Percentiles rank a stretch among this genome's conserved stretches.
Conservation (phyloP, 2,329 filamentous ascomycete species). For the Dryadomyces quercivorus region DNA sequence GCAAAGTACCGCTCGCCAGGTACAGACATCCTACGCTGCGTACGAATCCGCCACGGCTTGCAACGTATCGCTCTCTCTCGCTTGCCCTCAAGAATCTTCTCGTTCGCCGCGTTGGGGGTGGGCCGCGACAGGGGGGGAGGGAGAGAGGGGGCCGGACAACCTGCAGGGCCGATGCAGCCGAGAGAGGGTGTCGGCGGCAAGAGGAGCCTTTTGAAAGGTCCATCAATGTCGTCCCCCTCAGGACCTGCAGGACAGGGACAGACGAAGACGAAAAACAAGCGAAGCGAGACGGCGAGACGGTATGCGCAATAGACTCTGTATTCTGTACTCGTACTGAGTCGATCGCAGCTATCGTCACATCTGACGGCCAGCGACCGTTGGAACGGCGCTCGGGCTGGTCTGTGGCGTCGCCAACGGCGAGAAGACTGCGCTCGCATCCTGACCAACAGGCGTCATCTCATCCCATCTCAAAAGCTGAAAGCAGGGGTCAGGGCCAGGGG, state of each 20-base stretch:
- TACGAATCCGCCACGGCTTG: no score
- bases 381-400: background rate
- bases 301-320: no score
- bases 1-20: no score
- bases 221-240: slow-evolving; percentile 2
- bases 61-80: no score
- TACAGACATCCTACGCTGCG: no score
- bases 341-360: background rate
- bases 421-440: no score
- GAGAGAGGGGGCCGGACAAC: background rate
- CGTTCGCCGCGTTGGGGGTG: no score
- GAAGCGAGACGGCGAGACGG: no score
- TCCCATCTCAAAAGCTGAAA: slow-evolving; percentile 1
- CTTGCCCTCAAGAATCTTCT: no score
- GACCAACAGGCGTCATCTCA: background rate
- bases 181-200: slow-evolving; percentile 23
- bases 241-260: slow-evolving; percentile 1
- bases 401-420: no score
- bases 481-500: background rate
- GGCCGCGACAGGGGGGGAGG: background rate
- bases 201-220: slow-evolving; percentile 29
- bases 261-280: background rate
- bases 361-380: background rate
- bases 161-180: slow-evolving; percentile 7
- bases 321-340: no score